These are phyloP conservation scores for Globisporangium splendens DNA, from an alignment of 352 stramenopile genomes.

Conservation along the genomic window DNA sequence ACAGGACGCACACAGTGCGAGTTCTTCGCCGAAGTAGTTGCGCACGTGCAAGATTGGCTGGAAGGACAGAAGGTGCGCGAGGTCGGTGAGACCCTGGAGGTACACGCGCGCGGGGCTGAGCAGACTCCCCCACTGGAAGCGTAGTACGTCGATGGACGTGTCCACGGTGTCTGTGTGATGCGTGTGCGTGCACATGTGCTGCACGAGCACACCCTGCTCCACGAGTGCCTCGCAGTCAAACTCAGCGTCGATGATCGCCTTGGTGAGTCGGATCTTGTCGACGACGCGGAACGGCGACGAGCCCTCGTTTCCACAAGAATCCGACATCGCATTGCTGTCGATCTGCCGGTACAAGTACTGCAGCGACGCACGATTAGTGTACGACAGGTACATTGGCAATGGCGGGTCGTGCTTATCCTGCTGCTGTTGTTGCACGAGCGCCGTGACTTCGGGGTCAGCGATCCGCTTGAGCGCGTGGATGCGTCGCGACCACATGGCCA, in stretches of 20 bases:
- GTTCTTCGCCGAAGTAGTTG: slow-evolving; percentile 81
- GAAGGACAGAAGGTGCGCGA: slow-evolving; percentile 23
- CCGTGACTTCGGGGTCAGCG: slow-evolving; percentile 23
- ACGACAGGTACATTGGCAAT: slow-evolving; percentile 37
- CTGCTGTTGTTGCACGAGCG: slow-evolving; percentile 10
- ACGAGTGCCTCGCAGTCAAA: slow-evolving; percentile 72
- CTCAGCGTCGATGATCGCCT: slow-evolving; percentile 61
- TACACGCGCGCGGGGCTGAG: slow-evolving; percentile 25
- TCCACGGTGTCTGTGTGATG: slow-evolving; percentile 58
- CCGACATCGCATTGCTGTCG: slow-evolving; percentile 25
- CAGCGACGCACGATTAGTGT: slow-evolving; percentile 39
- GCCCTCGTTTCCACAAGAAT: slow-evolving; percentile 13
- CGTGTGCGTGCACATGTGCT: slow-evolving; percentile 61
- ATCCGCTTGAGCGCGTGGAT: slow-evolving; percentile 49
- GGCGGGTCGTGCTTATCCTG: not conserved
- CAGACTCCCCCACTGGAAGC: slow-evolving; percentile 43
- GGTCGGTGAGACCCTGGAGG: slow-evolving; percentile 5
- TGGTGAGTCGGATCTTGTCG: slow-evolving; percentile 77
- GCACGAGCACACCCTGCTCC: slow-evolving; percentile 36
- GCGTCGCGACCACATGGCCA: slow-evolving; percentile 62
- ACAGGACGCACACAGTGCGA: slow-evolving; percentile 62
- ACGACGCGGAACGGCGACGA: slow-evolving; percentile 61
- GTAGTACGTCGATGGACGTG: slow-evolving; percentile 61
- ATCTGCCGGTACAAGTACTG: slow-evolving; percentile 73
- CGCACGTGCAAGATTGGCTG: slow-evolving; percentile 55